phyloP scores from a whole-genome alignment of 2,329 filamentous ascomycete species.

The Zasmidium cellare region DNA sequence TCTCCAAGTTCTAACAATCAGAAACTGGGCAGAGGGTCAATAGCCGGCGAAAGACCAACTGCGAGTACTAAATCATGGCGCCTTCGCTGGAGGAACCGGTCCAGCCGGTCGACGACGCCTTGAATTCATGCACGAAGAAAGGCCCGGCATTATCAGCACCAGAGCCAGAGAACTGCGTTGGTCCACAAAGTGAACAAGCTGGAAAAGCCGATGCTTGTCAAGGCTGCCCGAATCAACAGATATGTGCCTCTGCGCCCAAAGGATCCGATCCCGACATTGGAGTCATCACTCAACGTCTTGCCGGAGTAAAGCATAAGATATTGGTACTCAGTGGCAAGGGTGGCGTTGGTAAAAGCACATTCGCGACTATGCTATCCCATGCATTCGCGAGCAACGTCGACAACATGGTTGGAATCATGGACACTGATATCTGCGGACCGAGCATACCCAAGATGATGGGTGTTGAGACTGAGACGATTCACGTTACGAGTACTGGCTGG shows the following conservation, averaged over 20 bases:
- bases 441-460: slow-evolving; percentile 99
- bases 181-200: slow-evolving; percentile 73
- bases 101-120: slow-evolving; percentile 55
- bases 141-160: slow-evolving; percentile 87
- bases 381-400: slow-evolving; percentile 81
- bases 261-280: slow-evolving; percentile 94
- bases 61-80: slow-evolving; percentile 59
- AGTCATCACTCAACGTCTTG: slow-evolving; percentile 78
- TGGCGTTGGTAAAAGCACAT: slow-evolving; percentile 94
- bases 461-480: slow-evolving; percentile 89
- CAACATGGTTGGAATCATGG: slow-evolving; percentile 88
- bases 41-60: no score
- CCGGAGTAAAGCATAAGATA: slow-evolving; percentile 84
- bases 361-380: slow-evolving; percentile 83
- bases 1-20: background rate
- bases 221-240: slow-evolving; percentile 91
- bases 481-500: slow-evolving; percentile 86
- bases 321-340: slow-evolving; percentile 92
- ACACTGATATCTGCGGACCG: slow-evolving; percentile 95
- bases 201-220: slow-evolving; percentile 78
- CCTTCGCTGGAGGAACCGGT: slow-evolving; percentile 74
- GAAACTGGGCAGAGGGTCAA: no score
- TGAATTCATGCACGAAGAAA: slow-evolving; percentile 72
- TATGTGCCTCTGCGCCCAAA: slow-evolving; percentile 92
- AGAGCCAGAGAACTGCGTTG: slow-evolving; percentile 68